Conservation (phyloP, 441 rosid genomes). For the Geranium incanum region DNA sequence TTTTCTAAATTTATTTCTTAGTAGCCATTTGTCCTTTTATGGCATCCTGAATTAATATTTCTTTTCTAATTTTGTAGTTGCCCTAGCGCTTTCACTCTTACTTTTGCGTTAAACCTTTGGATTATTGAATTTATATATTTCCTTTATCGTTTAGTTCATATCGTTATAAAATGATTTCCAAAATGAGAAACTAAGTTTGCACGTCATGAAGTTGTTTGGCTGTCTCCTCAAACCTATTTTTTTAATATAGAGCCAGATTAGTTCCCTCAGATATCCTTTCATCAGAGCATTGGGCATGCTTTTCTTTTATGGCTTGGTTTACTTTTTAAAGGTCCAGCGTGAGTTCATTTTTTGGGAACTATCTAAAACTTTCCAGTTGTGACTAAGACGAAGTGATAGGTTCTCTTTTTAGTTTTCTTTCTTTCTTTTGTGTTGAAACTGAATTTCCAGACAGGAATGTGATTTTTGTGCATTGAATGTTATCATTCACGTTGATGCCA, state of each 20-base stretch:
- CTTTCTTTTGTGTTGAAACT: too few species aligned
- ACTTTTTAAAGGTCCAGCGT: background rate
- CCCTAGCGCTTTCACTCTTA: background rate
- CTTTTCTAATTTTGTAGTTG: background rate
- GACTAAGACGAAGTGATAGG: background rate
- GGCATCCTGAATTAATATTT: background rate
- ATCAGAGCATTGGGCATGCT: background rate
- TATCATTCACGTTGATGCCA: too few species aligned
- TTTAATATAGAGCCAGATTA: too few species aligned
- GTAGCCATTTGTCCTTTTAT: background rate
- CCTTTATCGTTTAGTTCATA: conserved; percentile 1
- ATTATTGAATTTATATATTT: background rate
- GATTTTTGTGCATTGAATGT: too few species aligned
- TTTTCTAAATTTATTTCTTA: background rate
- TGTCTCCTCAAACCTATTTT: background rate
- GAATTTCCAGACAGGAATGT: too few species aligned
- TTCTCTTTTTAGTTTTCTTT: background rate
- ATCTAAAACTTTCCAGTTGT: background rate
- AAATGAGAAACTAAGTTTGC: background rate
- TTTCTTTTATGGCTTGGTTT: background rate
- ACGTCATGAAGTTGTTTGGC: background rate
- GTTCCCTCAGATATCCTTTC: background rate
- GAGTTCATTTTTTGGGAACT: background rate
- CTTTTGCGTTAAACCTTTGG: background rate
- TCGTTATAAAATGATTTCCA: background rate